Evolutionary conservation across 257 asterid genomes (phyloP), one percentile per base, ranked within the genome.

Genomic region (Solanum corneliomulleri): DNA sequence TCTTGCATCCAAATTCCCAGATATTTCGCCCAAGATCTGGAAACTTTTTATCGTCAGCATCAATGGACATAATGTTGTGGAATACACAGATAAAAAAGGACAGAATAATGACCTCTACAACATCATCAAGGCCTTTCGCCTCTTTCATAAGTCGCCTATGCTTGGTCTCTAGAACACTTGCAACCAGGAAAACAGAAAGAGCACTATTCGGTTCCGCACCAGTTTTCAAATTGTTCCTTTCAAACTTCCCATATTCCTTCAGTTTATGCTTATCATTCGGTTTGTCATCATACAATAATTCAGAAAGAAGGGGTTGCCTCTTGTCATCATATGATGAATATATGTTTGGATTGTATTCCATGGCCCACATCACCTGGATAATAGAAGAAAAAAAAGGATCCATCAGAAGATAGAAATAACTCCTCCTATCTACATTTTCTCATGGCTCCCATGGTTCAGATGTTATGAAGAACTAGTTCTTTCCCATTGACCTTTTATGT

Each of bases 61-160:
- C 62, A 87, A 45, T 33, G 42, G 86, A 58, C 1, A 81, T 49
- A 31, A 31, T 10, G 56, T 49, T 33, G 1, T 18, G 29, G 45
- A 18, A 81, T 15, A 21, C 14, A 35, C 25, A 37, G 78, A 60
- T 76, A 45, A 15, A 85, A 16, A 85, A 16, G n/a, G 72, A 85
- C 31, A 37, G 83, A 52, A 58, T 41, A 62, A 77, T 86, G 92
- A 95, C 99, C 95, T 94, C 89, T 84, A 94, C 98, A 23, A 96
- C 97, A 81, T 96, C 99, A 89, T 96, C 99, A 31, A 96, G 87
- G 83, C 99, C 99, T 89, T 95, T 97, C 75, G 99, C 99, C 91
- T 96, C 98, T 88, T 87, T 93, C 12, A 94, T 87, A 81, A 96
- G 97, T 85, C 87, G 93, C 89, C 94, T 96, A 84, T 94, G 95